Evolutionary conservation across 192 early-diverging fungal species (phyloP), one percentile per base, ranked within the genome.

Genomic region (Coemansia sp.): DNA sequence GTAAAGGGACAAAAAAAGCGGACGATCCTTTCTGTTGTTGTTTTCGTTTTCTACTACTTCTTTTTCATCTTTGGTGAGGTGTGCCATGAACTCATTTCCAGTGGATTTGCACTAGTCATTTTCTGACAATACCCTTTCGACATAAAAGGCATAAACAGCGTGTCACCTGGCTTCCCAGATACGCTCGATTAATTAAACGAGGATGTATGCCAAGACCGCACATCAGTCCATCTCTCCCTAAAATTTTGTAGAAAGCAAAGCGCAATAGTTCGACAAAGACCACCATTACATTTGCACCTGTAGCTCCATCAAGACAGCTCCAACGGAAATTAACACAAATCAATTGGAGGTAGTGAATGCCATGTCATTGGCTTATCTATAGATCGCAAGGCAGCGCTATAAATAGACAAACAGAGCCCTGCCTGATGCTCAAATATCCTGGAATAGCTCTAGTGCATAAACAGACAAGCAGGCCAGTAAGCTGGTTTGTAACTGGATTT

Each of bases 141-240:
- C 14, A 12, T 29, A 36, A 58, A 55, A 58, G 31, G 25, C 27
- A 4, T 55, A 25, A 55, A 55, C 51, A 55, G 55, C 31, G 25
- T 17, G 31, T 58, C 55, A 58, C 29, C 55, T 58, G 55, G 55
- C 55, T 58, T 58, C 55, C 12, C 55, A 34, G 55, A 58, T 34
- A 58, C 31, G 31, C 31, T 7, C 23, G 11, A 25, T 15, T 51
- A 25, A 51, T 51, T 51, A 51, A 55, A 7, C 25, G 25, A 21
- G 10, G 1, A 12, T 2, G 21, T 29, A 5, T 29, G 51, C 51
- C 10, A 55, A 55, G 51, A 14, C 21, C 7, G 51, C 25, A 29
- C n/a, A 46, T 46, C 45, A 46, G 45, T 46, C 45, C 45, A 6
- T 19, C 45, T 25, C 21, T 51, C 48, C 23, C 48, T 19, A 25